Percentiles rank a stretch among this genome's conserved stretches.
Evolutionary conservation across 2,329 filamentous ascomycete genomes (phyloP).

Genomic region (Sarocladium oryzae): DNA sequence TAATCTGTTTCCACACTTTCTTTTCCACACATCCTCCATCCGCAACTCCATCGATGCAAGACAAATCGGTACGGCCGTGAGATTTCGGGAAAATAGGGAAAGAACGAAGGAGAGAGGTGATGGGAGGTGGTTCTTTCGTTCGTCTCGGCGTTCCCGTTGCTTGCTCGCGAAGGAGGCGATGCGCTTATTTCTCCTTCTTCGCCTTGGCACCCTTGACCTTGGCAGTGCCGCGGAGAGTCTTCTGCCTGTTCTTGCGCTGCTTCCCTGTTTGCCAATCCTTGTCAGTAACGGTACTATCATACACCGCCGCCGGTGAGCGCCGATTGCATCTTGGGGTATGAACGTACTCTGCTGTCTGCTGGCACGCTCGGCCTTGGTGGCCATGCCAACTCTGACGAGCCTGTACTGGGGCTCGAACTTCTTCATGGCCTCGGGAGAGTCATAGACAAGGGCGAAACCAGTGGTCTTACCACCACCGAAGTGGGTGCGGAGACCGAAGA

Average conservation of each 20-base stretch:
- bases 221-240: conserved; percentile 95
- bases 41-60: conserved; percentile 2
- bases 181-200: conserved; percentile 86
- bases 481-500: conserved; percentile 98
- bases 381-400: conserved; percentile 87
- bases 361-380: conserved; percentile 92
- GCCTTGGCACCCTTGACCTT: conserved; percentile 95
- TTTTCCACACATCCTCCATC: background rate
- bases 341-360: conserved; percentile 95
- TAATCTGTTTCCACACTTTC: background rate
- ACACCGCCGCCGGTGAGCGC: background rate
- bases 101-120: conserved; percentile 3
- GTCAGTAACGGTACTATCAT: conserved; percentile 15
- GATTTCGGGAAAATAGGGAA: background rate
- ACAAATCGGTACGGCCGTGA: background rate
- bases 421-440: conserved; percentile 97
- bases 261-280: conserved; percentile 63
- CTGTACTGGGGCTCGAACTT: conserved; percentile 99
- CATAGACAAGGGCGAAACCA: conserved; percentile 97
- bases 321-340: conserved; percentile 27
- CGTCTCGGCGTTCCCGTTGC: conserved; percentile 10
- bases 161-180: conserved; percentile 19
- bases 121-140: conserved; percentile 5
- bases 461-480: conserved; percentile 99
- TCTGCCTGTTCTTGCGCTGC: conserved; percentile 99